phyloP scores from a whole-genome alignment of 257 asterid genomes.

The Nicotiana benthamiana region DNA sequence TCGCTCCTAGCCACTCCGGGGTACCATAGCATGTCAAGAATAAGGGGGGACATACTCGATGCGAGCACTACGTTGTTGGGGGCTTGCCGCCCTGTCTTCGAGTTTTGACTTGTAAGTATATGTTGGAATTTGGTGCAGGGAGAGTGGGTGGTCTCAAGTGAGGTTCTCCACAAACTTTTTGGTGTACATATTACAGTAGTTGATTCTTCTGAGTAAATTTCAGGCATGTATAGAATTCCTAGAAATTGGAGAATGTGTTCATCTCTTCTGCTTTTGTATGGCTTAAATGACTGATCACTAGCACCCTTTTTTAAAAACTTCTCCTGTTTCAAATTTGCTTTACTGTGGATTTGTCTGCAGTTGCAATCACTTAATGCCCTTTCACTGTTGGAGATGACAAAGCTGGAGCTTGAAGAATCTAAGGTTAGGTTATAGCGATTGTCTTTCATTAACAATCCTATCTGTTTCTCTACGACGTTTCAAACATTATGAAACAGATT shows the following conservation, averaged over 20 bases:
- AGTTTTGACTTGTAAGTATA: no score
- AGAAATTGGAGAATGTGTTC: background rate
- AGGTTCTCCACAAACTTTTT: no score
- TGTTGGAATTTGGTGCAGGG: no score
- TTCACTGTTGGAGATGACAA: conserved; percentile 45
- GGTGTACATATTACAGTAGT: no score
- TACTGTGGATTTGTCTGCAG: conserved; percentile 35
- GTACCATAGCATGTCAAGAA: no score
- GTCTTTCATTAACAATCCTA: background rate
- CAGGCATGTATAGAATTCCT: background rate
- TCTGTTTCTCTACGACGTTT: background rate
- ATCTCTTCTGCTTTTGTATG: background rate
- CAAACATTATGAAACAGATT: background rate
- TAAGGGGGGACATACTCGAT: no score
- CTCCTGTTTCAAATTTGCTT: background rate
- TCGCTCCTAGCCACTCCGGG: no score
- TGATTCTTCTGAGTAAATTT: background rate
- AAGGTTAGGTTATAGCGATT: conserved; percentile 30
- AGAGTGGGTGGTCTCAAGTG: no score
- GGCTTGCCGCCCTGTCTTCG: no score
- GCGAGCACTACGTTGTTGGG: no score
- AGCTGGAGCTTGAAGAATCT: conserved; percentile 36
- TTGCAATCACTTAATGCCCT: conserved; percentile 69
- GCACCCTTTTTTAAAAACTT: no score
- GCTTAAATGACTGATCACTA: background rate